Conservation (phyloP, 257 asterid genomes). For the Nicotiana attenuata region DNA sequence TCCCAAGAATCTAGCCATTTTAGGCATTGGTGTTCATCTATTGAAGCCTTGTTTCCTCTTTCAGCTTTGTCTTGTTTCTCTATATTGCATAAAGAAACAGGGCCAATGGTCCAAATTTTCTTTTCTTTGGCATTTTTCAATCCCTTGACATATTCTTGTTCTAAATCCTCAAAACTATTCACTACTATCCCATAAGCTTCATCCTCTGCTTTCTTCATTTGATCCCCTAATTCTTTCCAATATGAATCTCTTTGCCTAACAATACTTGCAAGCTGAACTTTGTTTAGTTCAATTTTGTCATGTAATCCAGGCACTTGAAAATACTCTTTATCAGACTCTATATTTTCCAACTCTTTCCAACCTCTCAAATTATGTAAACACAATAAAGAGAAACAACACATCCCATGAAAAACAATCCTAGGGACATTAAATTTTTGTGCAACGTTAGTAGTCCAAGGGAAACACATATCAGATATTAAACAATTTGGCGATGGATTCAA, state of each 20-base stretch:
- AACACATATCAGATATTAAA: conserved; percentile 20
- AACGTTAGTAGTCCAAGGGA: conserved; percentile 21
- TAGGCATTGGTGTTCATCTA: conserved; percentile 19
- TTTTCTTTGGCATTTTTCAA: conserved; percentile 17
- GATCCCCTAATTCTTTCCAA: neutral
- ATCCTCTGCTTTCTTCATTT: conserved; percentile 27
- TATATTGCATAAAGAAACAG: conserved; percentile 38
- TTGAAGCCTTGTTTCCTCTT: conserved; percentile 31
- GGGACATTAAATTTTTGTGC: conserved; percentile 19
- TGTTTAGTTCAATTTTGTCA: conserved; percentile 14
- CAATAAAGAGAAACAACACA: conserved; percentile 21
- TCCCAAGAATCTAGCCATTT: conserved; percentile 39
- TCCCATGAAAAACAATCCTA: conserved; percentile 20
- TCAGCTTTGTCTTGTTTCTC: conserved; percentile 27
- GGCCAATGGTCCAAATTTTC: conserved; percentile 41
- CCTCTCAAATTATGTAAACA: conserved; percentile 14
- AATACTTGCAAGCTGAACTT: conserved; percentile 22
- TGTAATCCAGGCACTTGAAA: conserved; percentile 17
- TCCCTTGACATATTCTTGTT: conserved; percentile 29
- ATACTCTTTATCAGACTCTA: conserved; percentile 11
- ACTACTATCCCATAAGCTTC: conserved; percentile 33
- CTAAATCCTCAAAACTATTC: conserved; percentile 48
- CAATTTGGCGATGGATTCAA: conserved; percentile 21
- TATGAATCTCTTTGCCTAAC: conserved; percentile 7
- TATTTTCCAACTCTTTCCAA: neutral